A percentile compares a stretch with the other conserved stretches of the same genome.
Conservation (phyloP, 352 stramenopile genomes). For the Phytophthora macrochlamydospora region DNA sequence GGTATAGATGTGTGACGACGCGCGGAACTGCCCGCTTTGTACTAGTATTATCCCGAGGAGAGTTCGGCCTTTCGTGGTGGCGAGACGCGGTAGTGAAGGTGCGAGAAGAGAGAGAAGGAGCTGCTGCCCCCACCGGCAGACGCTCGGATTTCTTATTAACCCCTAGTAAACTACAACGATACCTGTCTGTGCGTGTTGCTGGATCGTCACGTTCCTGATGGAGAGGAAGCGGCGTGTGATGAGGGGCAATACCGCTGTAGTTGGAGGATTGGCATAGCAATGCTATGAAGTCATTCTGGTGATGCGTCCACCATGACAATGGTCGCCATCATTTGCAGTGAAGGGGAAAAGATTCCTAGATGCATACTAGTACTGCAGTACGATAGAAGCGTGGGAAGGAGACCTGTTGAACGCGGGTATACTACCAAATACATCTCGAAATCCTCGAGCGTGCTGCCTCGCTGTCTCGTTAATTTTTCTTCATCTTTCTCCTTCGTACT, state of each 20-base stretch:
- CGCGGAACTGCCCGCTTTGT: conserved; percentile 58
- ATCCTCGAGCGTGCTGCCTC: conserved; percentile 27
- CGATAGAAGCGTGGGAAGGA: neutral
- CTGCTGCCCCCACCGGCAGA: conserved; percentile 14
- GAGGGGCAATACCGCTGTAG: too few species aligned
- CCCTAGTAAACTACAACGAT: conserved; percentile 35
- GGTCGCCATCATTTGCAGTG: too few species aligned
- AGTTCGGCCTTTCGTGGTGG: conserved; percentile 47
- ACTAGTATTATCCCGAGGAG: conserved; percentile 62
- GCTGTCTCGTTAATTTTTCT: conserved; percentile 14
- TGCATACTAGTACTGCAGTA: too few species aligned
- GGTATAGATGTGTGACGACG: conserved; percentile 52
- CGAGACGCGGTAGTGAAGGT: conserved; percentile 49
- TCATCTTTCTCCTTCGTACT: conserved; percentile 14
- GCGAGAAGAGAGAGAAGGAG: conserved; percentile 41
- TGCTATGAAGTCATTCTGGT: too few species aligned
- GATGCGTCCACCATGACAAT: too few species aligned
- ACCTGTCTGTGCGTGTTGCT: conserved; percentile 1
- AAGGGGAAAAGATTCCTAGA: too few species aligned
- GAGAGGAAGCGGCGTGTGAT: neutral
- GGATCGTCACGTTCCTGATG: conserved; percentile 1
- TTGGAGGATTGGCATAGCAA: neutral
- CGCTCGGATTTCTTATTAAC: conserved; percentile 51
- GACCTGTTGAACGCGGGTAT: conserved; percentile 32
- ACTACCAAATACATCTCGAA: conserved; percentile 41